A percentile compares a stretch with the other conserved stretches of the same genome.
Conservation (phyloP, 306 rosid genomes). For the Vicia sativa region DNA sequence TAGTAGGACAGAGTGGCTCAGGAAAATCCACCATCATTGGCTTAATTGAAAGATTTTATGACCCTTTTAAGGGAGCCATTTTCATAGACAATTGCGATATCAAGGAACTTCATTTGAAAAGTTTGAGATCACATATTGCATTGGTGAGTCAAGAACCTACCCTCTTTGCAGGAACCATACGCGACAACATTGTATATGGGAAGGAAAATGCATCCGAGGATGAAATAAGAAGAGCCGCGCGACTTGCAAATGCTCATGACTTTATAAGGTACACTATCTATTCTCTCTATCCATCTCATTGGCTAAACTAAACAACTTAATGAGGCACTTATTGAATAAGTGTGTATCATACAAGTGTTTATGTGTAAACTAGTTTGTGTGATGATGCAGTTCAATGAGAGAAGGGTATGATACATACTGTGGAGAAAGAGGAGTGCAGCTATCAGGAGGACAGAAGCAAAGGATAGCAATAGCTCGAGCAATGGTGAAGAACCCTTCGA, state of each 20-base stretch:
- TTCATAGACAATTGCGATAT: constrained; percentile 59
- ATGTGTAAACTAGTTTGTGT: neutral
- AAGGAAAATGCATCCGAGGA: constrained; percentile 55
- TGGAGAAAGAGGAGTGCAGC: constrained; percentile 84
- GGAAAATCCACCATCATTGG: constrained; percentile 86
- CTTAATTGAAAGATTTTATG: constrained; percentile 78
- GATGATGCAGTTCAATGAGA: constrained; percentile 64
- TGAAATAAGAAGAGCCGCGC: constrained; percentile 67
- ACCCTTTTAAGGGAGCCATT: constrained; percentile 63
- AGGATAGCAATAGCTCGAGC: constrained; percentile 89
- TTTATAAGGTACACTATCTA: constrained; percentile 59
- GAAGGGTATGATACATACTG: constrained; percentile 71
- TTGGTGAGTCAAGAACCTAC: constrained; percentile 83
- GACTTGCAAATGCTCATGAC: constrained; percentile 75
- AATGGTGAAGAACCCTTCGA: constrained; percentile 64
- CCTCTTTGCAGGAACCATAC: constrained; percentile 72
- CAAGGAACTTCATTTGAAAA: constrained; percentile 54
- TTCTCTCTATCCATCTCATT: neutral
- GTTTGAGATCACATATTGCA: constrained; percentile 69
- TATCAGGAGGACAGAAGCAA: constrained; percentile 87
- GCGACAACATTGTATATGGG: constrained; percentile 70
- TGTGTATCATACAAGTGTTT: neutral
- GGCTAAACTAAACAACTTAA: neutral
- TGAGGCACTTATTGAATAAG: neutral
- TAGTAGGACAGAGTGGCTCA: constrained; percentile 83